A percentile compares a stretch with the other conserved stretches of the same genome.
Conservation (phyloP, 805 yeast species). For the Zygoascus flipseniorum region DNA sequence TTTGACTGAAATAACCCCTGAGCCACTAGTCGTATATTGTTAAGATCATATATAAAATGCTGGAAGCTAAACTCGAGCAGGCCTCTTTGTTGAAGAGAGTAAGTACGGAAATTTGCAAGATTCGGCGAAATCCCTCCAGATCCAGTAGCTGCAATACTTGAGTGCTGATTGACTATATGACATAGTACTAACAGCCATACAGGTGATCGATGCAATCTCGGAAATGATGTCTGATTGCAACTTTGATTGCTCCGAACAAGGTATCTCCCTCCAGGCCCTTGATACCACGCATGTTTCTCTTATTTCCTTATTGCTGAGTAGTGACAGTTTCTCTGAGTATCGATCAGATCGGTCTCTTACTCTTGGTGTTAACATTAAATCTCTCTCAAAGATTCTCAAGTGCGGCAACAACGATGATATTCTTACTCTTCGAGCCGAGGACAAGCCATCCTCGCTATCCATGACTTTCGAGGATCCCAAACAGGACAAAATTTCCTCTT, state of each 20-base stretch:
- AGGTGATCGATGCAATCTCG: slow-evolving; percentile 84
- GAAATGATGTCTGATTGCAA: slow-evolving; percentile 93
- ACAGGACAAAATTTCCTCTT: slow-evolving; percentile 89
- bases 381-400: slow-evolving; percentile 80
- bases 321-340: slow-evolving; percentile 81
- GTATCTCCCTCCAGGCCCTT: slow-evolving; percentile 93
- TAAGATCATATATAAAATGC: slow-evolving; percentile 41
- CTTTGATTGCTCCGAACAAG: slow-evolving; percentile 92
- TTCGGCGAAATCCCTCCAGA: too few species aligned
- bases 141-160: too few species aligned
- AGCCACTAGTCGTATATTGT: too few species aligned
- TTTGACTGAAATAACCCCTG: too few species aligned
- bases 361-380: slow-evolving; percentile 80
- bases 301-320: slow-evolving; percentile 79
- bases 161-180: too few species aligned
- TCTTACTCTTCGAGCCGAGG: slow-evolving; percentile 84
- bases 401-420: slow-evolving; percentile 88
- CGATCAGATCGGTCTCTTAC: slow-evolving; percentile 93
- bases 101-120: slow-evolving; percentile 12
- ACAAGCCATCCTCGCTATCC: slow-evolving; percentile 68
- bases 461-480: slow-evolving; percentile 84
- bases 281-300: slow-evolving; percentile 94
- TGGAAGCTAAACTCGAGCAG: slow-evolving; percentile 94
- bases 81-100: slow-evolving; percentile 83
- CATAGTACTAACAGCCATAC: neutral